Conservation (phyloP, 2,329 filamentous ascomycete species). For the Laburnicola sp. region DNA sequence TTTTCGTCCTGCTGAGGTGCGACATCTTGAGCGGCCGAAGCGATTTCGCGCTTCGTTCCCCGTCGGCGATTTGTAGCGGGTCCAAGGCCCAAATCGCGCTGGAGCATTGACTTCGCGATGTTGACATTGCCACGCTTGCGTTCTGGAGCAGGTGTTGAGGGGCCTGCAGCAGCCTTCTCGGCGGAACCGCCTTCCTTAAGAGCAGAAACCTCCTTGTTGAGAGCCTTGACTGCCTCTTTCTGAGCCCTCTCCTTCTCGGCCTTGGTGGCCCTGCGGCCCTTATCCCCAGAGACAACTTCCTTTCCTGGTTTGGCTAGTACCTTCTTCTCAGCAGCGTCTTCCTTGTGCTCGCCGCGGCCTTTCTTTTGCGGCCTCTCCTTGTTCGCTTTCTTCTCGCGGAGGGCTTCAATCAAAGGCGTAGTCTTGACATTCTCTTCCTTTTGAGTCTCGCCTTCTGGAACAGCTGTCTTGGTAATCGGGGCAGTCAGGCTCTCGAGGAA, state of each 20-base stretch:
- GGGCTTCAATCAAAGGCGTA: conserved; percentile 85
- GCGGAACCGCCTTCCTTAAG: conserved; percentile 29
- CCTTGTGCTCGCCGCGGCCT: conserved; percentile 63
- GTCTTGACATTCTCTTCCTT: conserved; percentile 70
- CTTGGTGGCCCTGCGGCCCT: conserved; percentile 42
- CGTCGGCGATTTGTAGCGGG: conserved; percentile 50
- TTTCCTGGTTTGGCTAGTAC: conserved; percentile 38
- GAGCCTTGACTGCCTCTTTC: conserved; percentile 64
- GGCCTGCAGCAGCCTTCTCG: conserved; percentile 45
- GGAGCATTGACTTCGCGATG: conserved; percentile 61
- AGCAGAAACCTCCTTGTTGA: conserved; percentile 54
- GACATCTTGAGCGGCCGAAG: conserved; percentile 24
- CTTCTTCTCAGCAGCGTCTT: conserved; percentile 56
- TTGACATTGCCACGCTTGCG: conserved; percentile 58
- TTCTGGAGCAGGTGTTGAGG: conserved; percentile 47
- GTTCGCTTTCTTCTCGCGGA: conserved; percentile 89
- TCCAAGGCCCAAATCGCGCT: conserved; percentile 63
- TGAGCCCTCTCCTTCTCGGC: conserved; percentile 65
- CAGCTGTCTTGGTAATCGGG: conserved; percentile 59
- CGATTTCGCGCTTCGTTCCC: conserved; percentile 44
- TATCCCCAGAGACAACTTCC: conserved; percentile 42
- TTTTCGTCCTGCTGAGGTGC: conserved; percentile 30
- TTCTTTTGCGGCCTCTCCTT: conserved; percentile 62
- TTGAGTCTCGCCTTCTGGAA: conserved; percentile 57
- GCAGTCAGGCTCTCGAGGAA: conserved; percentile 89